Percentiles rank a stretch among this genome's conserved stretches.
Evolutionary conservation across 2,329 filamentous ascomycete genomes (phyloP).

Genomic region (Claviceps capensis): DNA sequence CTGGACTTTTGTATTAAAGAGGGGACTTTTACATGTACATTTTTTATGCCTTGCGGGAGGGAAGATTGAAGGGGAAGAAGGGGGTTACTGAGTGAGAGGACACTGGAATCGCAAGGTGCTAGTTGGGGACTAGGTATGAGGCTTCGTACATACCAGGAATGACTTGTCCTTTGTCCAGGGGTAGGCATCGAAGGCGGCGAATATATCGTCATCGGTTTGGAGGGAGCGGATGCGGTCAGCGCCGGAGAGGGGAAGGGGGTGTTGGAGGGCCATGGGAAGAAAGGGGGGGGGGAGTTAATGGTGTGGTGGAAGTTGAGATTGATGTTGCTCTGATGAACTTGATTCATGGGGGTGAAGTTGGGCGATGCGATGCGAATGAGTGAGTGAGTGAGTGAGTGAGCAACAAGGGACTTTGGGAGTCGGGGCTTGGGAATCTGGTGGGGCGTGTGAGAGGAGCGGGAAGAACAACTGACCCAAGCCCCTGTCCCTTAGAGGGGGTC

Average conservation of each 20-base stretch:
- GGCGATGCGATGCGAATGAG: background rate
- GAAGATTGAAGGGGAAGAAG: background rate
- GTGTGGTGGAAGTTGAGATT: background rate
- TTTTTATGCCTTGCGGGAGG: no score
- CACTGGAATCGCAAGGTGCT: background rate
- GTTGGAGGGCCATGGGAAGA: background rate
- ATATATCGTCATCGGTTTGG: constrained; percentile 30
- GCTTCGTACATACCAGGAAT: constrained; percentile 40
- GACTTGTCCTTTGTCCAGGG: constrained; percentile 53
- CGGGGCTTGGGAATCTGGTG: background rate
- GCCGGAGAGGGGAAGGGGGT: constrained; percentile 1
- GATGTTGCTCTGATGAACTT: background rate
- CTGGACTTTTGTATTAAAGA: constrained; percentile 16
- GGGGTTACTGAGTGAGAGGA: background rate
- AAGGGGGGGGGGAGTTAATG: background rate
- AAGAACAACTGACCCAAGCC: no score
- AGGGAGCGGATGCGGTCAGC: constrained; percentile 26
- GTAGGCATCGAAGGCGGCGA: constrained; percentile 49
- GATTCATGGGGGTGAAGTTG: background rate
- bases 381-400: background rate
- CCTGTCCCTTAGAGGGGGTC: background rate
- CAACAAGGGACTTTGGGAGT: no score
- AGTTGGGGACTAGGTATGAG: background rate
- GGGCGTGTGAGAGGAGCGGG: background rate
- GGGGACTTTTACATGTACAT: background rate